These are phyloP conservation scores for Chaetomium tenue DNA, from an alignment of 495 filamentous ascomycete genomes.

Conservation along the genomic window DNA sequence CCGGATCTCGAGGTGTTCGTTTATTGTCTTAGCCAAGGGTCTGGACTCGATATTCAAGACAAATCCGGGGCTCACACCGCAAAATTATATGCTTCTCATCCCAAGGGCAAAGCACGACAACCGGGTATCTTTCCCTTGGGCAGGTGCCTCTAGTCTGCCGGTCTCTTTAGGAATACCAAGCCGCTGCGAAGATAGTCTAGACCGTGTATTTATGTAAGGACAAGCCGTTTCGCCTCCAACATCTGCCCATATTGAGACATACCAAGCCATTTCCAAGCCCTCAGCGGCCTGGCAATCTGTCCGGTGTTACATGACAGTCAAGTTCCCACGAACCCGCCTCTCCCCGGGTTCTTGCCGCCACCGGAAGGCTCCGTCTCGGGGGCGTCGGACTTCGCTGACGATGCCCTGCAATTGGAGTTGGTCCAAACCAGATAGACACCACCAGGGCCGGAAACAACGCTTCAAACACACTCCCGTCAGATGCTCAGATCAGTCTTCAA, in stretches of 20 bases:
- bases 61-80: background rate
- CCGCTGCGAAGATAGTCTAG: background rate
- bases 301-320: background rate
- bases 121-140: background rate
- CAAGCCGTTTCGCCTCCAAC: background rate
- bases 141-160: background rate
- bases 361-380: no score
- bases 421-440: background rate
- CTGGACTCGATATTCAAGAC: background rate
- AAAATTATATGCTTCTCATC: background rate
- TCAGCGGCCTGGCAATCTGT: background rate
- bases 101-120: background rate
- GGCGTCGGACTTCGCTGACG: background rate
- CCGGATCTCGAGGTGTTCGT: background rate
- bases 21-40: constrained; percentile 5
- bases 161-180: background rate
- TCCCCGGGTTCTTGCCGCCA: no score
- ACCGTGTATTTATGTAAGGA: background rate
- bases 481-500: background rate
- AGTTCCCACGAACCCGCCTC: background rate
- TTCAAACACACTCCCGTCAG: background rate
- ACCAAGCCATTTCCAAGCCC: background rate
- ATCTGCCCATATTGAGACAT: background rate
- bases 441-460: background rate
- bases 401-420: background rate